Evolutionary conservation across 495 filamentous ascomycete genomes (phyloP), one percentile per base, ranked within the genome.

Genomic region (Neurospora intermedia): DNA sequence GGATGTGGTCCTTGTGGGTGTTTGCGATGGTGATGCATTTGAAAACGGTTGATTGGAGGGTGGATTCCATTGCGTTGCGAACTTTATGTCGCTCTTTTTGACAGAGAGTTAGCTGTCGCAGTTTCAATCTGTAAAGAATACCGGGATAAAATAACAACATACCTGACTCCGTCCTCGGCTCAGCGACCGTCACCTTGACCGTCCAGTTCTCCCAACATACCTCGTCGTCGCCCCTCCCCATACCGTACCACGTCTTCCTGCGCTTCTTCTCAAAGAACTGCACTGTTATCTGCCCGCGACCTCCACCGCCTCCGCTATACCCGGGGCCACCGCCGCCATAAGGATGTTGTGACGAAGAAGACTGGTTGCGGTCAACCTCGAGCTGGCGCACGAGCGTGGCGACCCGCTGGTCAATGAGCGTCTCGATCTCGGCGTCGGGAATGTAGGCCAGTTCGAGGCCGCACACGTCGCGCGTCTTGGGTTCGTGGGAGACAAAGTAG

Each of bases 121-220:
- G 35, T 38, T 38, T 38, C 35, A 6, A 6, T 38, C 4, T 38
- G 35, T 38, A 38, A 4, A 38, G 35, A 38, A 38, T 38, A 38
- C 0, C 35, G 35, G 35, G 35, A 38, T 1, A 7, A 39, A 8
- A 40, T 20, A 43, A 82, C 88, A 43, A 82, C 88, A 73, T 85
- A 97, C 95, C 95, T 72, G 89, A 90, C 75, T 98, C 96, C 6
- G 93, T 97, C 80, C 91, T 84, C 42, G 94, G 94, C 70, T 91
- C 94, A 3, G 94, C 92, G 38, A 98, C 88, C 11, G 94, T 97
- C 42, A 98, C 93, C 81, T 94, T 93, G 76, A 98, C 81, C 31
- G 91, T 91, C 96, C 96, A 99, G 75, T 89, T 90, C 85, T 99
- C 96, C 96, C 96, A 99, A 76, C 93, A 96, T 3, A 98, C 89